Evolutionary conservation across 2,329 filamentous ascomycete species (phyloP), one percentile per base, ranked within the genome.

Genomic region (Alternaria hordeiaustralica): DNA sequence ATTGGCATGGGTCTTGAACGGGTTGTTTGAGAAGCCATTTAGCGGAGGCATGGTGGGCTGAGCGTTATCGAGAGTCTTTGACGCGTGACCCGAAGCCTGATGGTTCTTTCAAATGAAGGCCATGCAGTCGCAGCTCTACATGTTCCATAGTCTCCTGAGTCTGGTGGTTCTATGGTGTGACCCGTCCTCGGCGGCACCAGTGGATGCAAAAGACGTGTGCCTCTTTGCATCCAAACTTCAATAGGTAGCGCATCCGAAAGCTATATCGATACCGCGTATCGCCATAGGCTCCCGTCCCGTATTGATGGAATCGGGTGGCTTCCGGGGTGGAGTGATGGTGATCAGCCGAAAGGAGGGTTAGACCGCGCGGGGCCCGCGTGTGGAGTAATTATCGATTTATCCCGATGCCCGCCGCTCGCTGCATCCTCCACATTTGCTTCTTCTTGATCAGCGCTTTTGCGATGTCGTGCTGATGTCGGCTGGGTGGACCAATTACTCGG

Each of bases 401-500:
- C 64, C 67, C 71, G 69, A 63, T 67, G 68, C 70, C 71, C 72
- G 68, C 66, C 71, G 67, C 65, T 64, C 67, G 53, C 60, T 66
- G 64, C 65, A 60, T 69, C 65, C 63, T 70, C 68, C 68, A 69
- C 67, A 68, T 61, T 70, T 65, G 58, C 59, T 59, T 64, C 50
- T 41, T 58, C 55, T 47, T 71, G 55, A 61, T 54, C 60, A 71
- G 64, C 64, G 56, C 26, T 67, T 57, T 47, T 55, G 65, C 59
- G 45, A 72, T 69, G 68, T 68, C 59, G 71, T 60, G 68, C 68
- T 71, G 66, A 78, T 78, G 75, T 73, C 73, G 65, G 66, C 70
- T 62, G 67, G 68, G 56, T 78, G 74, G 75, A 74, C 69, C 51
- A 77, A 77, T 73, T 76, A 76, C 63, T 76, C 75, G 65, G 63